These are phyloP conservation scores for Ceratocystiopsis brevicomis DNA, from an alignment of 2,329 filamentous ascomycete genomes.

Conservation along the genomic window DNA sequence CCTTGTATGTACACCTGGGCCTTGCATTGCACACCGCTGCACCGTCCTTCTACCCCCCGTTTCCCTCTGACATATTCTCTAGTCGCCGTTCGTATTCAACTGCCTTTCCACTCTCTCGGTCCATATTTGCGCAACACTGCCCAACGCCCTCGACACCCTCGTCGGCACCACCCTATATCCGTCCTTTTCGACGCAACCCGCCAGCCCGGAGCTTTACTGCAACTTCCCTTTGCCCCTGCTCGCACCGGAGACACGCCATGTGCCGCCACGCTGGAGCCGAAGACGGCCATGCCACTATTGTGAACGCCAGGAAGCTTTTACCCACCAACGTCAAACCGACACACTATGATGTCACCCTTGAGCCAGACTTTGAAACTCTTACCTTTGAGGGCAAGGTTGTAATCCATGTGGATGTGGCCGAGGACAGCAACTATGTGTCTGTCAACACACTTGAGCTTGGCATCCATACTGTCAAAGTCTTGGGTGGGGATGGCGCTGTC, in stretches of 20 bases:
- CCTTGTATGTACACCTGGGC: too few relatives aligned
- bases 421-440: conserved; percentile 70
- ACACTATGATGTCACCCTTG: conserved; percentile 81
- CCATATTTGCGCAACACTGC: background rate
- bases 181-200: background rate
- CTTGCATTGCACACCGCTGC: too few relatives aligned
- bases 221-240: conserved; percentile 38
- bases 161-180: background rate
- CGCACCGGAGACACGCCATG: conserved; percentile 54
- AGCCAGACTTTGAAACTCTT: conserved; percentile 77
- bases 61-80: too few relatives aligned
- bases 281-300: conserved; percentile 17
- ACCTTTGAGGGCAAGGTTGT: conserved; percentile 69
- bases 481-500: conserved; percentile 33
- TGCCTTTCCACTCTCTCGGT: background rate
- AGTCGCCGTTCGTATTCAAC: too few relatives aligned
- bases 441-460: conserved; percentile 78
- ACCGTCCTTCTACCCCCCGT: too few relatives aligned
- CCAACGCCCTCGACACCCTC: too few relatives aligned
- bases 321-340: conserved; percentile 81
- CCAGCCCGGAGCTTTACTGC: background rate
- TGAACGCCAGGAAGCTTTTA: conserved; percentile 51
- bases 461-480: conserved; percentile 53
- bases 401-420: conserved; percentile 71
- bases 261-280: conserved; percentile 31